A percentile compares a stretch with the other conserved stretches of the same genome.
Conservation (phyloP, 164 flowering plant genomes). For the Vitis rotundifolia region DNA sequence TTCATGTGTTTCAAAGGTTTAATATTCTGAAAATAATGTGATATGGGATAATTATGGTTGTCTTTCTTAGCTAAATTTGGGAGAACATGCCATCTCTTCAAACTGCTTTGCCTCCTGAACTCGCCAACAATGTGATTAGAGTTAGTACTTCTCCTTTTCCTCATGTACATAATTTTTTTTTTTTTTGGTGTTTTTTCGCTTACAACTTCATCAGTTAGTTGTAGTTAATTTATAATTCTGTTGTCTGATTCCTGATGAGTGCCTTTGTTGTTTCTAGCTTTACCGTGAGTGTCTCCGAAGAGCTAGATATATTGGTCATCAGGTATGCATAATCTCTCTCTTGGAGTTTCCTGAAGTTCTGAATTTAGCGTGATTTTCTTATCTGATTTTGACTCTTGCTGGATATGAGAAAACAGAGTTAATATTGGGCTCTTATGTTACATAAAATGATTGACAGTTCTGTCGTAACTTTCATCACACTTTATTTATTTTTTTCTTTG, state of each 20-base stretch:
- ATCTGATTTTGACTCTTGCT: too few relatives aligned
- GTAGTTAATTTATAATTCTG: background rate
- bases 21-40: background rate
- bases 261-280: constrained; percentile 41
- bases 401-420: too few relatives aligned
- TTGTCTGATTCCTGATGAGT: background rate
- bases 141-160: constrained; percentile 29
- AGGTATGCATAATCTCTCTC: constrained; percentile 39
- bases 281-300: constrained; percentile 92
- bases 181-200: background rate
- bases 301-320: constrained; percentile 70
- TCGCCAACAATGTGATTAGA: constrained; percentile 76
- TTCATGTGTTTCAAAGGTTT: too few relatives aligned
- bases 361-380: background rate
- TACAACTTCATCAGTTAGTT: background rate
- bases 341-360: background rate
- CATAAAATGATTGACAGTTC: too few relatives aligned
- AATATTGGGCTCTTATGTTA: too few relatives aligned
- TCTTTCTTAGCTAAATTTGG: background rate
- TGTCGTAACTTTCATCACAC: too few relatives aligned
- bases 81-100: constrained; percentile 81
- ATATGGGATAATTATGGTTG: background rate
- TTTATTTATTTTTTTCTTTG: too few relatives aligned
- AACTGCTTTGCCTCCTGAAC: constrained; percentile 86
- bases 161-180: background rate